phyloP scores from a whole-genome alignment of 2,329 filamentous ascomycete species.

The Ophiostoma montium region DNA sequence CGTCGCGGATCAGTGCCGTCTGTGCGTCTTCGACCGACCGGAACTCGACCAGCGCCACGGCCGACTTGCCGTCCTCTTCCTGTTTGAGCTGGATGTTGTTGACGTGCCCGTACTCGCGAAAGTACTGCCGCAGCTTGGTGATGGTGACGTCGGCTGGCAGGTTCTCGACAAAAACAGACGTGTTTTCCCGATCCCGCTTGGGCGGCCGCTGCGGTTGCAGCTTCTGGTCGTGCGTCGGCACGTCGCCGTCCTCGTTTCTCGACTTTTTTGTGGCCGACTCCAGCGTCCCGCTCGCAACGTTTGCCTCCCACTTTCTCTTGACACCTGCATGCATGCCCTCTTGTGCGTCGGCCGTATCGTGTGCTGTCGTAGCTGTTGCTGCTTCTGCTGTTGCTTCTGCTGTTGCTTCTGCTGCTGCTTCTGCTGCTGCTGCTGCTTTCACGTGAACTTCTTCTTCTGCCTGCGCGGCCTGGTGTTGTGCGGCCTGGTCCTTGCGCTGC shows the following conservation, averaged over 20 bases:
- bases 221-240: slow-evolving; percentile 9
- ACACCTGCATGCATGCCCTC: slow-evolving; percentile 26
- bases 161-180: slow-evolving; percentile 67
- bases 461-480: slow-evolving; percentile 24
- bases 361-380: too few species aligned
- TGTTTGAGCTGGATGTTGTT: slow-evolving; percentile 58
- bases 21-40: slow-evolving; percentile 64
- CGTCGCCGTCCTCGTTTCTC: slow-evolving; percentile 30
- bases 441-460: slow-evolving; percentile 17
- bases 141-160: slow-evolving; percentile 57
- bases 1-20: slow-evolving; percentile 66
- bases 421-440: neutral
- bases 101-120: slow-evolving; percentile 77
- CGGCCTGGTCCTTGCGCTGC: slow-evolving; percentile 38
- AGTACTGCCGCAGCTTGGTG: slow-evolving; percentile 71
- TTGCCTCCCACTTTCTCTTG: slow-evolving; percentile 63
- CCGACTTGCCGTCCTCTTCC: slow-evolving; percentile 44
- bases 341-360: slow-evolving; percentile 1
- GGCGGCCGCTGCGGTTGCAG: slow-evolving; percentile 22
- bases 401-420: neutral
- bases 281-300: neutral
- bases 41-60: slow-evolving; percentile 75
- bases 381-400: neutral
- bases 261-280: slow-evolving; percentile 46
- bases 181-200: slow-evolving; percentile 82